A percentile compares a stretch with the other conserved stretches of the same genome.
phyloP scores from a whole-genome alignment of 2,329 filamentous ascomycete genomes.

The Drechslerella coelobrocha region DNA sequence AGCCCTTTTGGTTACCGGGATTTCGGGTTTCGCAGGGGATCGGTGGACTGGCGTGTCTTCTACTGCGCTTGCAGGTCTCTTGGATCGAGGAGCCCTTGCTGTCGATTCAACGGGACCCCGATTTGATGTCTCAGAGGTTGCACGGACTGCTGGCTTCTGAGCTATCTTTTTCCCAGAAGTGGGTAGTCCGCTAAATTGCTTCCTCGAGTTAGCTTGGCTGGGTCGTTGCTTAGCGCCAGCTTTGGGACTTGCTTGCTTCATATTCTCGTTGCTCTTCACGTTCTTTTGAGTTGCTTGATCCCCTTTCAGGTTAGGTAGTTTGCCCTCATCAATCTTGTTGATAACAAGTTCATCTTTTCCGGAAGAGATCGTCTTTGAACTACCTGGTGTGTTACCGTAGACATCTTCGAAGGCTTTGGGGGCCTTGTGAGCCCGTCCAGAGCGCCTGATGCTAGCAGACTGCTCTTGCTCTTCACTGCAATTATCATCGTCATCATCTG shows the following conservation, averaged over 20 bases:
- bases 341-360: background rate
- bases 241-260: too few relatives aligned
- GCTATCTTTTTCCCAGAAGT: background rate
- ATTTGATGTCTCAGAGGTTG: background rate
- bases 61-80: too few relatives aligned
- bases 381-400: background rate
- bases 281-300: too few relatives aligned
- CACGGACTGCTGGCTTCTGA: background rate
- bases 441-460: constrained; percentile 4
- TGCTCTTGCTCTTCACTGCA: background rate
- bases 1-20: background rate
- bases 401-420: constrained; percentile 8
- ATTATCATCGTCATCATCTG: background rate
- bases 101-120: background rate
- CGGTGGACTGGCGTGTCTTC: too few relatives aligned
- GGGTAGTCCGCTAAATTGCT: too few relatives aligned
- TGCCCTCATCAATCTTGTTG: too few relatives aligned
- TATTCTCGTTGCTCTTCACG: too few relatives aligned
- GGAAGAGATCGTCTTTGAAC: background rate
- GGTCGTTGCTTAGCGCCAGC: too few relatives aligned
- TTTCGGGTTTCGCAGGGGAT: background rate
- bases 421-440: constrained; percentile 5
- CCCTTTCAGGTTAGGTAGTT: too few relatives aligned
- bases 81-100: too few relatives aligned
- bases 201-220: too few relatives aligned